These are phyloP conservation scores for Penicillium roqueforti DNA, from an alignment of 495 filamentous ascomycete genomes.

Conservation along the genomic window DNA sequence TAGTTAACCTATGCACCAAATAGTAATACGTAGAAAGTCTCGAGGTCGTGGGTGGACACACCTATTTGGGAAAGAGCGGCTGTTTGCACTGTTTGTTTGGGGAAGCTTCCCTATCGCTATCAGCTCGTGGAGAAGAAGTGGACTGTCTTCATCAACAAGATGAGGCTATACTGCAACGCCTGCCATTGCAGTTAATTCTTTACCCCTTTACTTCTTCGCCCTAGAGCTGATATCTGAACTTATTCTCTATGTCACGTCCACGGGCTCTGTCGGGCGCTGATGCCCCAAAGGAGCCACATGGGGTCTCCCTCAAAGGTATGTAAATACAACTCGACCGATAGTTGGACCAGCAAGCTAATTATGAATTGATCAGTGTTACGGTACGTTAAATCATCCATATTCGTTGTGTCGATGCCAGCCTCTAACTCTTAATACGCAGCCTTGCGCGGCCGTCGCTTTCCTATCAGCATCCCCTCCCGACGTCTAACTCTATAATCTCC, in stretches of 20 bases:
- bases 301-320: conserved; percentile 77
- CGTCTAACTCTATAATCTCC: conserved; percentile 45
- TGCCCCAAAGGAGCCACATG: conserved; percentile 71
- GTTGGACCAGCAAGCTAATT: conserved; percentile 1
- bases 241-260: conserved; percentile 36
- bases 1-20: too few relatives aligned
- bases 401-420: neutral
- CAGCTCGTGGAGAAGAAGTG: conserved; percentile 11
- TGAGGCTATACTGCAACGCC: conserved; percentile 7
- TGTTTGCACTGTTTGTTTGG: conserved; percentile 23
- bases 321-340: neutral
- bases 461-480: conserved; percentile 55
- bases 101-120: conserved; percentile 12
- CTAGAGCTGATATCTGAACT: neutral
- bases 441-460: conserved; percentile 55
- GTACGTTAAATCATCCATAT: conserved; percentile 27
- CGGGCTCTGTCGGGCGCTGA: conserved; percentile 49
- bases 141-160: neutral
- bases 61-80: neutral
- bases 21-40: too few relatives aligned
- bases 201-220: neutral
- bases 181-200: neutral
- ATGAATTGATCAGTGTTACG: conserved; percentile 32
- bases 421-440: conserved; percentile 29
- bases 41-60: too few relatives aligned